A percentile compares a stretch with the other conserved stretches of the same genome.
Evolutionary conservation across 345 rosid genomes (phyloP).

Genomic region (Heritiera littoralis): DNA sequence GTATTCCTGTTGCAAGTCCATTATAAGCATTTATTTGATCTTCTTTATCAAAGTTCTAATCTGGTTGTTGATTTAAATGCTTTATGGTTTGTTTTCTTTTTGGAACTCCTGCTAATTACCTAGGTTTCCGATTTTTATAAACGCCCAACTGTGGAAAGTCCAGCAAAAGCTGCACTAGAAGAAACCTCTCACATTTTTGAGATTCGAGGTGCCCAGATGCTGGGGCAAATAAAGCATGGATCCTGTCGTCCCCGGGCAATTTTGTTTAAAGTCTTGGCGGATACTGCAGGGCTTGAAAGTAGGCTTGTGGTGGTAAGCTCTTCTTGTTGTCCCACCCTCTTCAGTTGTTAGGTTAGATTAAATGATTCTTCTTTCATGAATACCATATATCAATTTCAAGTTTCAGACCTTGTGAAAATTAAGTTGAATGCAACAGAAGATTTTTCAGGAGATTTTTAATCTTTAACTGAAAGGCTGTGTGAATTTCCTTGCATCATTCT

Average conservation of each 20-base stretch:
- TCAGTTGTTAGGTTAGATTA: constrained; percentile 5
- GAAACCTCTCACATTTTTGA: constrained; percentile 70
- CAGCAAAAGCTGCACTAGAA: constrained; percentile 74
- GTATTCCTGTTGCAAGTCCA: constrained; percentile 10
- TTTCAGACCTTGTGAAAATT: neutral
- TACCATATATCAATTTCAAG: neutral
- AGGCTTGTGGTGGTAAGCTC: constrained; percentile 90
- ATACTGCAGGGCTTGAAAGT: constrained; percentile 89
- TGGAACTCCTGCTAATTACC: constrained; percentile 19
- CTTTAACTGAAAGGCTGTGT: constrained; percentile 20
- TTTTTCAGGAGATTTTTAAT: constrained; percentile 7
- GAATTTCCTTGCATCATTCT: constrained; percentile 1
- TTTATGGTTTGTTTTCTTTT: neutral
- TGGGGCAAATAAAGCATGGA: constrained; percentile 94
- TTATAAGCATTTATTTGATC: constrained; percentile 20
- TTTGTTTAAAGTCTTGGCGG: constrained; percentile 92
- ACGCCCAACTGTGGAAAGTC: constrained; percentile 72
- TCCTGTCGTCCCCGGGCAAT: constrained; percentile 94
- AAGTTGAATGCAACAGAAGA: constrained; percentile 3
- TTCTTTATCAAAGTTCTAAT: neutral
- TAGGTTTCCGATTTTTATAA: constrained; percentile 93
- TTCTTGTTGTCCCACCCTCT: neutral
- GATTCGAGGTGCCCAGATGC: constrained; percentile 70
- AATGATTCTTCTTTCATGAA: neutral
- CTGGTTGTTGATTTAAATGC: neutral